Evolutionary conservation across 179 eudicot genomes (phyloP), one percentile per base, ranked within the genome.

Genomic region (Patellifolia procumbens): DNA sequence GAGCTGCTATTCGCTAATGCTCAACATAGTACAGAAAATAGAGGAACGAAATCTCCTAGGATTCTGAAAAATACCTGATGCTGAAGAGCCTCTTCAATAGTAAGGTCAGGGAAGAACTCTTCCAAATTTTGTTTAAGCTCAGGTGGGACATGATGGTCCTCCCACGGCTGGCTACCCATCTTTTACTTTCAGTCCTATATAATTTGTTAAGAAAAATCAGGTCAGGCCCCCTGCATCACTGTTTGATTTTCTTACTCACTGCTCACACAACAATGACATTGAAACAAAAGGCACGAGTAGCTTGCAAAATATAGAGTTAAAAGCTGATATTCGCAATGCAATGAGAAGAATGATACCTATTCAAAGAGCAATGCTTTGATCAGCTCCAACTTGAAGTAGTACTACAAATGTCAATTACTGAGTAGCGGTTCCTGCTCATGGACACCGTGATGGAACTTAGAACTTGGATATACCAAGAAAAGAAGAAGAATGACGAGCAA

Each of bases 31-130:
- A 64, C 34, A 76, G 39, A 32, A 37, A 37, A 7, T 37, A 3
- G 7, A 37, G 7, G 4, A 37, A 4, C 4, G 42, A 37, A 37
- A 37, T 37, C 42, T 37, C 4, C 42, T 3, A 37, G 7, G 4
- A 37, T 35, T 29, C 32, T 7, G 15, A 55, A 29, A 35, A 7
- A 42, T 77, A 92, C 97, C 97, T 92, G 96, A 80, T 87, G 83
- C 48, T 87, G 85, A 76, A 93, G 87, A 78, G 91, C 81, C 82
- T 91, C 96, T 79, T 92, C 92, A 76, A 67, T 55, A 72, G 89
- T 83, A 72, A 91, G 87, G 70, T 85, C 92, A 32, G 91, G 91
- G 39, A 80, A 92, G 67, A 87, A 80, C 22, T 86, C 91, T 53
- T 78, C 79, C 55, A 87, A 58, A 73, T 88, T 83, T 46, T 85